Evolutionary conservation across 2,329 filamentous ascomycete species (phyloP), one percentile per base, ranked within the genome.

Genomic region (Fusarium burgessii): DNA sequence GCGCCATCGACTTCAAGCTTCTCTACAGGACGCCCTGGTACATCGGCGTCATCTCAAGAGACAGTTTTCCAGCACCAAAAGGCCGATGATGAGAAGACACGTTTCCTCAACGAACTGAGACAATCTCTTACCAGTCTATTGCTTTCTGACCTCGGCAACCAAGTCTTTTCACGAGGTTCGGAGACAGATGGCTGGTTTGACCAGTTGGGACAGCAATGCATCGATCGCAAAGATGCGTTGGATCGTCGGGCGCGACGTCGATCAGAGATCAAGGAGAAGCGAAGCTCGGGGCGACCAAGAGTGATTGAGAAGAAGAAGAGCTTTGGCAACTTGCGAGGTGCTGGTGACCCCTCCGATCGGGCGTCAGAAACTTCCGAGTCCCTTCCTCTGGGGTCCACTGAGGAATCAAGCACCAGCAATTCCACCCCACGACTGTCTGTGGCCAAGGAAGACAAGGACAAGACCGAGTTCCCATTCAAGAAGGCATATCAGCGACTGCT

Each of bases 151-250:
- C 85, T 98, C 7, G 94, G 95, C 9, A 94, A 91, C 42, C 88
- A 93, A 33, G 91, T 98, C 3, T 96, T 97, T 80, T 90, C 91
- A n/a, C 89, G 89, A 54, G 96, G 96, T 6, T 97, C 94, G 43
- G 96, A 99, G 82, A 98, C 95, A 1, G 96, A 98, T 79, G 86
- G 86, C 6, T 98, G 95, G 92, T 96, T 98, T 73, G 86, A 88
- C 56, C 88, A 88, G 17, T 80, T 94, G 10, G 89, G 90, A 5
- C 88, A 91, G 73, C 84, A 91, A 70, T 91, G 89, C 76, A 89
- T 91, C 56, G 88, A 91, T 41, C 85, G 89, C 29, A 88, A 87
- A 49, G 87, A 90, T 52, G 84, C 86, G 6, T 80, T 87, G 35
- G 85, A 89, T 64, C 82, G 83, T 41, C 83, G 84, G 50, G 82